Evolutionary conservation across 2,329 filamentous ascomycete genomes (phyloP).

Genomic region (Calonectria multiphialidica): DNA sequence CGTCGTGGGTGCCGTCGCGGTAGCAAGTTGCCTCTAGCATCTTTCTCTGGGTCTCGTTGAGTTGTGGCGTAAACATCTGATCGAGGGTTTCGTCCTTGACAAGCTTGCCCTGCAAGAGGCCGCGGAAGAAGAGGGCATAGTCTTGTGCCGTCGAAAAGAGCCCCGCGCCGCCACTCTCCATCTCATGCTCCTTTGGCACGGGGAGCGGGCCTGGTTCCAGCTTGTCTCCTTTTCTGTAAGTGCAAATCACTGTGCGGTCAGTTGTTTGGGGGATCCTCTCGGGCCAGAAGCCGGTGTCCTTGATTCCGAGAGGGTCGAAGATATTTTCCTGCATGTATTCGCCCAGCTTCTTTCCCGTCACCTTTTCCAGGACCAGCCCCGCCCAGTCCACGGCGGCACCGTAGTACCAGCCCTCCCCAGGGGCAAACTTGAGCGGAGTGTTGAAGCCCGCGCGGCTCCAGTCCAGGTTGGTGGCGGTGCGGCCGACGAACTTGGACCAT

Average conservation of each 20-base stretch:
- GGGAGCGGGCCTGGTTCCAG: constrained; percentile 36
- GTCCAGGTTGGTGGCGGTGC: constrained; percentile 46
- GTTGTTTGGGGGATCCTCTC: constrained; percentile 40
- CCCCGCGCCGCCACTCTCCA: constrained; percentile 59
- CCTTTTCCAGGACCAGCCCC: constrained; percentile 55
- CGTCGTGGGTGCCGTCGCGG: constrained; percentile 35
- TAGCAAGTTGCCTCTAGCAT: constrained; percentile 37
- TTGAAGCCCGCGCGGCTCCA: constrained; percentile 53
- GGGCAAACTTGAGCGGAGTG: constrained; percentile 57
- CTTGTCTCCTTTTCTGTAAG: constrained; percentile 35
- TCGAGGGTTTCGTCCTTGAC: constrained; percentile 45
- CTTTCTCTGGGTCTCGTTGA: constrained; percentile 45
- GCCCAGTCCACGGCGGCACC: constrained; percentile 62
- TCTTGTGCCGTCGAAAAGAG: constrained; percentile 56
- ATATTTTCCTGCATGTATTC: constrained; percentile 53
- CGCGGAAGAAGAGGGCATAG: constrained; percentile 51
- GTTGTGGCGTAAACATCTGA: constrained; percentile 56
- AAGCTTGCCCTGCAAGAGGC: constrained; percentile 47
- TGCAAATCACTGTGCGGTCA: constrained; percentile 36
- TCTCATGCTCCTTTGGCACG: constrained; percentile 44
- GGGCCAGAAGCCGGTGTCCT: constrained; percentile 53
- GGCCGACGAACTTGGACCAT: constrained; percentile 54
- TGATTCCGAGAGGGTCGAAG: constrained; percentile 51
- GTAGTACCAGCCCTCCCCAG: constrained; percentile 64
- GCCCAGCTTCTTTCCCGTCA: constrained; percentile 52